Percentiles rank a stretch among this genome's conserved stretches.
Evolutionary conservation across 2,329 filamentous ascomycete genomes (phyloP).

Genomic region (Sporothrix variecibatus): DNA sequence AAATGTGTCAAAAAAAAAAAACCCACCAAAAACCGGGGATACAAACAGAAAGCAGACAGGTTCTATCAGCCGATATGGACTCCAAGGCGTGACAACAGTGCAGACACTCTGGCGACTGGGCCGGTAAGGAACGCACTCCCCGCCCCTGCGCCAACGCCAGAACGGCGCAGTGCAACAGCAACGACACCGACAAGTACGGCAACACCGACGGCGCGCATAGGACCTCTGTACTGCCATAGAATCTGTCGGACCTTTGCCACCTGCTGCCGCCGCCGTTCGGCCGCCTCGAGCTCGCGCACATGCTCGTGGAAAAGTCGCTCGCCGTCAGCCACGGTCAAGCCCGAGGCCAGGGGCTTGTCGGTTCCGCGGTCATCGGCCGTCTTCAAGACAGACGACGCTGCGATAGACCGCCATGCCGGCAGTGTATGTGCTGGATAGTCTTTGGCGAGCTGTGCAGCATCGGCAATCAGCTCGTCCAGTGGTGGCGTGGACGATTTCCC

Average conservation of each 20-base stretch:
- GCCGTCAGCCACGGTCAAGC: constrained; percentile 67
- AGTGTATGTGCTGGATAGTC: constrained; percentile 72
- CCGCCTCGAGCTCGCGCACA: constrained; percentile 67
- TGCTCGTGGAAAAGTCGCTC: constrained; percentile 69
- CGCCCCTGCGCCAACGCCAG: constrained; percentile 36
- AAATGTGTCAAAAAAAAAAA: background rate
- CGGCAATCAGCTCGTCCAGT: constrained; percentile 73
- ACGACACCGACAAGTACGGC: constrained; percentile 68
- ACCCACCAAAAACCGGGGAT: no score
- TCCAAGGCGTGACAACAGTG: constrained; percentile 31
- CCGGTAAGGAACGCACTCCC: constrained; percentile 29
- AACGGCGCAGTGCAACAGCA: constrained; percentile 66
- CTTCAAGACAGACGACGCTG: constrained; percentile 78
- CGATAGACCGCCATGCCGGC: constrained; percentile 71
- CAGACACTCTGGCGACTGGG: constrained; percentile 26
- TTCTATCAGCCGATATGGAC: background rate
- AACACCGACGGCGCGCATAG: constrained; percentile 61
- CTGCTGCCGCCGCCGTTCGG: constrained; percentile 58
- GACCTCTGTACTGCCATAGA: constrained; percentile 66
- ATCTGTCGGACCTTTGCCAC: constrained; percentile 40
- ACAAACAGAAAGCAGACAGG: background rate
- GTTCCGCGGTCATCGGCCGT: constrained; percentile 62
- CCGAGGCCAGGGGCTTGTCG: constrained; percentile 41
- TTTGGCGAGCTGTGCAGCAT: constrained; percentile 64
- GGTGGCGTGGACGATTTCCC: constrained; percentile 53